Base-by-base conservation (phyloP, 75 land plant species). In the Pinus albicaulis region DNA sequence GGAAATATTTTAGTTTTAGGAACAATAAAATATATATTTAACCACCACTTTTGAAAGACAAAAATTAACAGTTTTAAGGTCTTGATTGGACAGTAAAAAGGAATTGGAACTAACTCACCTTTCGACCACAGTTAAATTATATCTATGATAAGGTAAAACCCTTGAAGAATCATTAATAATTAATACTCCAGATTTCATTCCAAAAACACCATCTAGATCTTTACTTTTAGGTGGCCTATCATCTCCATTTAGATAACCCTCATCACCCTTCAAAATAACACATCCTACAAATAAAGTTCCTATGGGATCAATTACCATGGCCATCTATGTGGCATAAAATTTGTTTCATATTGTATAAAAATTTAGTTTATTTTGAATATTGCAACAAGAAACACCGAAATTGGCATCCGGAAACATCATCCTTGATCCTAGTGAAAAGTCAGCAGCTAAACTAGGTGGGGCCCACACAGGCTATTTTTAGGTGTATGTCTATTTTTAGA, bases 281-380 rank as follows among this genome's bases (percentile, higher is more conserved):
- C 99, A 88, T 44, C 96, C 98, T 60, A 94, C 80, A 89, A 98
- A 98, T 44, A 98, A 71, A 23, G 72, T 81, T 6, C 98, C 99
- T 44, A 89, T 91, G 25, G 99, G 98, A 86, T 98, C 99, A 58
- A 95, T 90, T 20, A 98, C 76, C 79, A 91, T 98, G 8, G 98
- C 99, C 99, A 98, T 98, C 86, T 98, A 92, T 22, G 96, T 94
- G 14, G 98, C 98, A 84, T 95, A 98, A 22, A 88, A 80, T 75
- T 93, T 98, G 83, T 98, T 95, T 57, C 98, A 98, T 98, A 98
- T 95, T 8, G 98, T 95, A 78, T 92, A 98, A 14, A 98, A 83
- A 79, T 98, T 98, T 79, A 98, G 76, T 77, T 36, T n/a, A n/a
- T n/a, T n/a, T n/a, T n/a, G n/a, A n/a, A n/a, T n/a, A n/a, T n/a